Evolutionary conservation across 208 protist species (phyloP).

Genomic region (Trypanosoma vivax): DNA sequence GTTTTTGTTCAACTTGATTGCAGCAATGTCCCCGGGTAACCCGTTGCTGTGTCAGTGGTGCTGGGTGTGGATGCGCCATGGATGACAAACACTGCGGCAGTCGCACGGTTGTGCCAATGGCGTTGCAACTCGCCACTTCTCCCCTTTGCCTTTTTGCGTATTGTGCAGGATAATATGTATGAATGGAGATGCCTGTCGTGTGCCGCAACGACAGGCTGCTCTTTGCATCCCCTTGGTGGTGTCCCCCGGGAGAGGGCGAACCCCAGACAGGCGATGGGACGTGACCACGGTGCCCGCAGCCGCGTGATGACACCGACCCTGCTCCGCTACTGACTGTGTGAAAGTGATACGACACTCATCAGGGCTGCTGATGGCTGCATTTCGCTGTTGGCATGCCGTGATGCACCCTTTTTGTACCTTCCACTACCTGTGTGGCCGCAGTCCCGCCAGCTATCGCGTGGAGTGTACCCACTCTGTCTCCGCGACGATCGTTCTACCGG

Average conservation of each 20-base stretch:
- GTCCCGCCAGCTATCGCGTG: conserved; percentile 33
- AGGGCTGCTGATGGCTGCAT: conserved; percentile 15
- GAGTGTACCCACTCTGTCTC: conserved; percentile 33
- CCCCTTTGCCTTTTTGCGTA: too few species aligned
- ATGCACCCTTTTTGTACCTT: neutral
- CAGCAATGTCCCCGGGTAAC: too few species aligned
- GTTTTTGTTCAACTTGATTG: too few species aligned
- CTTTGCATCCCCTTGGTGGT: conserved; percentile 28
- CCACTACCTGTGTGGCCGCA: neutral
- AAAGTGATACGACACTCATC: neutral
- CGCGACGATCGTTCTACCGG: conserved; percentile 34
- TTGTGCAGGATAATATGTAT: too few species aligned
- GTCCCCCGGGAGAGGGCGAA: conserved; percentile 22
- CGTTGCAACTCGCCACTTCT: too few species aligned
- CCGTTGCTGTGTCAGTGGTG: too few species aligned
- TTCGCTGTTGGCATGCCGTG: neutral
- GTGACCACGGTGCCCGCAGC: neutral
- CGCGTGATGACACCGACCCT: conserved; percentile 12
- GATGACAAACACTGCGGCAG: too few species aligned
- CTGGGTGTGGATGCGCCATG: too few species aligned
- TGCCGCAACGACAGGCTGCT: too few species aligned
- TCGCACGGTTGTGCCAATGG: too few species aligned
- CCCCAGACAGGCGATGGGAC: neutral
- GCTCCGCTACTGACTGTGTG: conserved; percentile 12
- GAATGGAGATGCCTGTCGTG: too few species aligned